Evolutionary conservation across 768 basidiomycete species (phyloP).

Genomic region (Cyclocybe aegerita): DNA sequence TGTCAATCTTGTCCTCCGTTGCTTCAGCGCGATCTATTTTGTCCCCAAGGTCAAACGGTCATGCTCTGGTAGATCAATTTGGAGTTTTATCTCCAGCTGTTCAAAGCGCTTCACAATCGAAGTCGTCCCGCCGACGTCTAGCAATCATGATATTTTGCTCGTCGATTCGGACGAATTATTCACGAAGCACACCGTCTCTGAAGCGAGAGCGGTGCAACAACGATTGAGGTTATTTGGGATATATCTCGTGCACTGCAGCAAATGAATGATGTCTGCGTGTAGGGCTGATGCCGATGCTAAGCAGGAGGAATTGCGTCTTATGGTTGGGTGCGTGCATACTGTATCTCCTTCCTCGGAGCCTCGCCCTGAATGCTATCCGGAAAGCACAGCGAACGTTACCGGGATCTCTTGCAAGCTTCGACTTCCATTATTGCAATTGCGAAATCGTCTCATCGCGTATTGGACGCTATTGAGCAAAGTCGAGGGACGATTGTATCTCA

Average conservation of each 20-base stretch:
- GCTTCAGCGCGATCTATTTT: slow-evolving; percentile 18
- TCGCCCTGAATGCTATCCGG: slow-evolving; percentile 34
- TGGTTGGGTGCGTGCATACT: slow-evolving; percentile 79
- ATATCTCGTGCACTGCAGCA: slow-evolving; percentile 2
- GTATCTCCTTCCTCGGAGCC: background rate
- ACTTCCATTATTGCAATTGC: slow-evolving; percentile 81
- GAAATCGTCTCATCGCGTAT: slow-evolving; percentile 63
- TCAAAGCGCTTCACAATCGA: slow-evolving; percentile 11
- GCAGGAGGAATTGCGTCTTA: slow-evolving; percentile 82
- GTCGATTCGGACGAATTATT: slow-evolving; percentile 76
- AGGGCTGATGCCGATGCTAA: slow-evolving; percentile 85
- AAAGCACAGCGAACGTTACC: slow-evolving; percentile 85
- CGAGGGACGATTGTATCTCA: slow-evolving; percentile 51
- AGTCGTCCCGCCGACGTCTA: slow-evolving; percentile 11
- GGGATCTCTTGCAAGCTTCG: slow-evolving; percentile 83
- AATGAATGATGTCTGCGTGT: slow-evolving; percentile 6
- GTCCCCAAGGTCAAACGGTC: slow-evolving; percentile 20
- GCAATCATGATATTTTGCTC: slow-evolving; percentile 23
- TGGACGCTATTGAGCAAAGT: slow-evolving; percentile 63
- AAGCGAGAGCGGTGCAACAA: slow-evolving; percentile 68
- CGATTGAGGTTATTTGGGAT: slow-evolving; percentile 55
- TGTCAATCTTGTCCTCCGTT: slow-evolving; percentile 17
- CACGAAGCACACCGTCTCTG: slow-evolving; percentile 63
- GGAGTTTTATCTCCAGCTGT: slow-evolving; percentile 8
- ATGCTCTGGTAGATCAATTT: slow-evolving; percentile 6